Evolutionary conservation across 805 yeast species (phyloP), one percentile per base, ranked within the genome.

Genomic region (Diddensiella transvaalensis): DNA sequence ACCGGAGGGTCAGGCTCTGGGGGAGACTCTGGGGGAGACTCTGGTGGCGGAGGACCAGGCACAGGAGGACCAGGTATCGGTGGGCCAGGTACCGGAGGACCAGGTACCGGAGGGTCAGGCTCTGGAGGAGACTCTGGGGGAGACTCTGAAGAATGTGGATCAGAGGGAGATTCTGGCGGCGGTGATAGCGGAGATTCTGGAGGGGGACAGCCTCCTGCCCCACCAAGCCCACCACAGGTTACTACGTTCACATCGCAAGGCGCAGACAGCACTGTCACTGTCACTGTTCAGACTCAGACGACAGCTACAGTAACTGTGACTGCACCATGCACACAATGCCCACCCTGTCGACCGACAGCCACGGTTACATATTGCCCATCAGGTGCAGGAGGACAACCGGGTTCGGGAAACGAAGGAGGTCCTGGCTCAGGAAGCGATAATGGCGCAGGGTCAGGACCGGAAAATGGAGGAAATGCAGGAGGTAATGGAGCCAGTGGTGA

Each of bases 1-100:
- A n/a, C 46, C n/a, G 46, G 46, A 18, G 41, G 47, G 10, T 35
- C 40, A 24, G 42, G 46, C n/a, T 46, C 52, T 29, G 51, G 51
- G 10, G 47, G 52, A 11, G 40, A 19, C 8, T 19, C 21, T 24
- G 36, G 36, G 10, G 26, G 26, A 22, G 17, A 15, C 35, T 17
- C 22, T 8, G 32, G 44, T 22, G 19, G 18, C 4, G 39, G 37
- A 24, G 39, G 40, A 24, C 10, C n/a, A n/a, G n/a, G n/a, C n/a
- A n/a, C n/a, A n/a, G n/a, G n/a, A n/a, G n/a, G n/a, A n/a, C n/a
- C n/a, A n/a, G n/a, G n/a, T n/a, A n/a, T n/a, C n/a, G n/a, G n/a
- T n/a, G n/a, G n/a, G n/a, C n/a, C n/a, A n/a, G n/a, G n/a, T n/a
- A n/a, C n/a, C n/a, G n/a, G n/a, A n/a, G n/a, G n/a, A n/a, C n/a